Percentiles rank a stretch among this genome's conserved stretches.
Evolutionary conservation across 1,139 yeast species (phyloP).

Genomic region (Pichia sp.): DNA sequence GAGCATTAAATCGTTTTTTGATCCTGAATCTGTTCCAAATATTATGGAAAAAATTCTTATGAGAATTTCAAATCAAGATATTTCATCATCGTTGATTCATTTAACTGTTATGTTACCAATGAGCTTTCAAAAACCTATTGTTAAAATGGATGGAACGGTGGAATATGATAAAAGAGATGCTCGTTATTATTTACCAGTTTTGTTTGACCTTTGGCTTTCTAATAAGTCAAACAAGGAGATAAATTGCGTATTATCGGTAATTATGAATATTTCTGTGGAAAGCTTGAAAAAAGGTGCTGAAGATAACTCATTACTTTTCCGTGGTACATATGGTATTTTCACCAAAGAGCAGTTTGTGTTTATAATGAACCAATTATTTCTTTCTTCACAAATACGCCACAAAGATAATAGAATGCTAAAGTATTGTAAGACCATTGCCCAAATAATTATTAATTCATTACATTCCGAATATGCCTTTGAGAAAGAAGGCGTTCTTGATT

Average conservation of each 20-base stretch:
- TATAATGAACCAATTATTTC: constrained; percentile 47
- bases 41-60: constrained; percentile 32
- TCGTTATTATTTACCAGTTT: constrained; percentile 53
- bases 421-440: constrained; percentile 40
- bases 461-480: constrained; percentile 41
- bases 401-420: constrained; percentile 21
- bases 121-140: constrained; percentile 19
- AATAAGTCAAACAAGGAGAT: constrained; percentile 56
- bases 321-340: constrained; percentile 54
- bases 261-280: constrained; percentile 57
- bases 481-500: constrained; percentile 45
- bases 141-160: constrained; percentile 14
- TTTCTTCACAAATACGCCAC: constrained; percentile 31
- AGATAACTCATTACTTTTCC: constrained; percentile 28
- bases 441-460: constrained; percentile 59
- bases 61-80: constrained; percentile 50
- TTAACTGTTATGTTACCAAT: constrained; percentile 50
- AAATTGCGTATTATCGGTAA: constrained; percentile 56
- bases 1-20: constrained; percentile 35
- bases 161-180: constrained; percentile 36
- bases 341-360: constrained; percentile 58
- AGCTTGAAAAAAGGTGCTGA: constrained; percentile 34
- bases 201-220: constrained; percentile 73
- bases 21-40: constrained; percentile 25
- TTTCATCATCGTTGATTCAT: constrained; percentile 52